phyloP scores from a whole-genome alignment of 78 protist species.

The Andalucia godoyi region DNA sequence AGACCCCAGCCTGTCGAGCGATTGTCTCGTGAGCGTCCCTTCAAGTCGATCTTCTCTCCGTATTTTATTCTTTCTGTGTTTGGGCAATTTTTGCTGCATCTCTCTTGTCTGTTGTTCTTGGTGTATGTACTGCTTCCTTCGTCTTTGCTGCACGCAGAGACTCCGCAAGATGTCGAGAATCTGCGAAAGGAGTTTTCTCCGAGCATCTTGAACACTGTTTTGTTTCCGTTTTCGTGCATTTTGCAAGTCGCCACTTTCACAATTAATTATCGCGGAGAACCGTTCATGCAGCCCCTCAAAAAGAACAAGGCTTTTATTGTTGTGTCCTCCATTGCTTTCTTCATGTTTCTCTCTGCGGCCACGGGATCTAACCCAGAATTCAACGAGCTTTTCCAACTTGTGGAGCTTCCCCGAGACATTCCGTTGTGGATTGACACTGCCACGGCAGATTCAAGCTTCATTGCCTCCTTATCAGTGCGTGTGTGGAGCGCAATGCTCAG shows the following conservation, averaged over 20 bases:
- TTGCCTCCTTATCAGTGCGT: too few relatives aligned
- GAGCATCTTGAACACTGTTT: constrained; percentile 51
- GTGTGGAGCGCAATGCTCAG: too few relatives aligned
- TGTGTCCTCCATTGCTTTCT: background rate
- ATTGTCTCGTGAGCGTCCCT: constrained; percentile 55
- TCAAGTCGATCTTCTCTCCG: constrained; percentile 45
- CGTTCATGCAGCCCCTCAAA: constrained; percentile 7
- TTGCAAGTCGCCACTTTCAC: constrained; percentile 74
- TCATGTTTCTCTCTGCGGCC: background rate
- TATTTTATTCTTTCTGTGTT: constrained; percentile 58
- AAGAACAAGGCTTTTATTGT: background rate
- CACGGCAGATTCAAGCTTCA: too few relatives aligned
- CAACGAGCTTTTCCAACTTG: background rate
- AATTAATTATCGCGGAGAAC: constrained; percentile 68
- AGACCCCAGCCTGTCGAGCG: constrained; percentile 38
- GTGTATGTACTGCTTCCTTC: background rate
- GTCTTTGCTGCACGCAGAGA: background rate
- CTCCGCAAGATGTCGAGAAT: too few relatives aligned
- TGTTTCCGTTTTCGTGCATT: constrained; percentile 44
- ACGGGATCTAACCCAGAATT: background rate
- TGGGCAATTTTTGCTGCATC: constrained; percentile 68
- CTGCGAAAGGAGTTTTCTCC: constrained; percentile 70
- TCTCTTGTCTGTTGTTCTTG: constrained; percentile 29
- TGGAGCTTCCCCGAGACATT: background rate
- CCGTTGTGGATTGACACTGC: too few relatives aligned